These are phyloP conservation scores for Panicum hallii DNA, from an alignment of 202 grass and related monocot genomes.

Conservation along the genomic window DNA sequence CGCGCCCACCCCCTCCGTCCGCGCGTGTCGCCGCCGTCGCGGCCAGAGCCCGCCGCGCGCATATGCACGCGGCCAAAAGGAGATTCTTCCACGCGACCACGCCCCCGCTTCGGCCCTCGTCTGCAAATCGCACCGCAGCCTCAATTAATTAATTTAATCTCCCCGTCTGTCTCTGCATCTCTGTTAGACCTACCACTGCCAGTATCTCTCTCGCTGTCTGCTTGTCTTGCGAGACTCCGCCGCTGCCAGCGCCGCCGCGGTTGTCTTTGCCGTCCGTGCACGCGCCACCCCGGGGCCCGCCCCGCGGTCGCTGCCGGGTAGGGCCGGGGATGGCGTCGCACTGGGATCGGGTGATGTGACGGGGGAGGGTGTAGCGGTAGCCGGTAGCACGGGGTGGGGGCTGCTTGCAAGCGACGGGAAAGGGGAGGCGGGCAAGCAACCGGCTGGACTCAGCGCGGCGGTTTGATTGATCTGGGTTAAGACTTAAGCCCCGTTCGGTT, in stretches of 20 bases:
- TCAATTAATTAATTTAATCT: neutral
- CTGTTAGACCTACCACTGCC: neutral
- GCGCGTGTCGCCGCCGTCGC: neutral
- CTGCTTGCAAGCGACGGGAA: conserved; percentile 16
- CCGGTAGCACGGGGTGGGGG: neutral
- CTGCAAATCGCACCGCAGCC: neutral
- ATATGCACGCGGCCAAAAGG: conserved; percentile 25
- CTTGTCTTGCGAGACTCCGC: neutral
- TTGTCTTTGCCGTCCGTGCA: neutral
- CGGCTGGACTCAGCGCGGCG: neutral
- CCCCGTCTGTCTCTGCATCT: neutral
- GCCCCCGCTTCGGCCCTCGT: no score
- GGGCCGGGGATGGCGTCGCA: neutral
- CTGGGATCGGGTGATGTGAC: conserved; percentile 20
- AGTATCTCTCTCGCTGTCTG: neutral
- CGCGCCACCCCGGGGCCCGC: neutral
- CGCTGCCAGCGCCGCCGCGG: neutral
- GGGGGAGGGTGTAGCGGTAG: neutral
- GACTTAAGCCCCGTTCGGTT: no score
- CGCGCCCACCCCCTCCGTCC: no score
- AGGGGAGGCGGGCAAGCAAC: conserved; percentile 23
- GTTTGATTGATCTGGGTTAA: neutral
- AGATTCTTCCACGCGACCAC: conserved; percentile 40
- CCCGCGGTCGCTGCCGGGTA: neutral
- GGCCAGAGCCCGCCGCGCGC: conserved; percentile 4